Base-by-base conservation (phyloP, 768 basidiomycete species). In the Tubosaeta sp. region DNA sequence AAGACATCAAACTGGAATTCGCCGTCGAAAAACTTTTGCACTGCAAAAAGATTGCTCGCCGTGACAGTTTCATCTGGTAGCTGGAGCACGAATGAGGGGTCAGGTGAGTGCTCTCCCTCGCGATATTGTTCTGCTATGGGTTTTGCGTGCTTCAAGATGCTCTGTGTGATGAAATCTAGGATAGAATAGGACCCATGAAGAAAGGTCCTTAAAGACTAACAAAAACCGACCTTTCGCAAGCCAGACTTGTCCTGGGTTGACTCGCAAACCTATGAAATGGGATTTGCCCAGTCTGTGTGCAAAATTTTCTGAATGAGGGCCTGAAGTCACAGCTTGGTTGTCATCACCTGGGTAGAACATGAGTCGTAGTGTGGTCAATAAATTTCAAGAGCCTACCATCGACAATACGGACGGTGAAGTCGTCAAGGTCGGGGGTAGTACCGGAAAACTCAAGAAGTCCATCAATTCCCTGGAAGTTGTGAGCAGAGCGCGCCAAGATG, bases 1-100 rank as follows among this genome's bases (percentile, higher is more conserved):
- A 86, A 83, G 14, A 97, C 77, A 59, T 98, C 95, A 63, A 94
- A 93, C 51, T 87, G 81, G 71, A 95, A 97, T 25, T 79, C 74
- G 1, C 90, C 92, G 11, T 90, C 85, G 54, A 87, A 92, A 5
- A 75, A 74, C 64, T 93, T 94, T 67, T 98, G 94, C 42, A 94
- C 77, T 11, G 87, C 93, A 62, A 78, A 93, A 24, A 96, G 74
- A 62, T 93, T 95, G 66, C 87, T 87, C 36, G 77, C 79, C 12
- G 78, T 76, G 48, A 83, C 77, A 8, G 82, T 73, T 43, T 90
- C 86, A 59, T 96, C 85, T 2, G 89, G 78, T 3, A 96, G 71
- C 35, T 84, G 83, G 10, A 94, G 75, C 13, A 87, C 67, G 58
- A 85, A 88, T 3, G 93, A 86, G 1, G 94, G 86, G 60, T 94